phyloP scores from a whole-genome alignment of 2,329 filamentous ascomycete species.

The Meredithiella fracta region DNA sequence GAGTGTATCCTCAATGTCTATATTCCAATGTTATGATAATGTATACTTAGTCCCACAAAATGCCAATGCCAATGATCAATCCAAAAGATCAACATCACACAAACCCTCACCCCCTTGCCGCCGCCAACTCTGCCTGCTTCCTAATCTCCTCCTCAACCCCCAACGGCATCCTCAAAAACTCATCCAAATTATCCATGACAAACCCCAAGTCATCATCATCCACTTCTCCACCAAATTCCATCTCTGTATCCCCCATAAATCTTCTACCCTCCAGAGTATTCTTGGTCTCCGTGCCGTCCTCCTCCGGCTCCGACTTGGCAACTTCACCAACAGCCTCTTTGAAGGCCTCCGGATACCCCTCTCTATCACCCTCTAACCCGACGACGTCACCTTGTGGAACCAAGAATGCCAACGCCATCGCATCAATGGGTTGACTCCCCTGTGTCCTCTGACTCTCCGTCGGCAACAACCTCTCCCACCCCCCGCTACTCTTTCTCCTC shows the following conservation, averaged over 20 bases:
- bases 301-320: slow-evolving; percentile 1
- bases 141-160: slow-evolving; percentile 21
- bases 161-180: slow-evolving; percentile 26
- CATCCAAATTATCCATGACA: slow-evolving; percentile 29
- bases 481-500: background rate
- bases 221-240: slow-evolving; percentile 15
- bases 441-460: slow-evolving; percentile 27
- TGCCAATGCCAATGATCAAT: background rate
- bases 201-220: slow-evolving; percentile 28
- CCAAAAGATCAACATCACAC: background rate
- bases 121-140: slow-evolving; percentile 12
- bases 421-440: slow-evolving; percentile 26
- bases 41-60: background rate
- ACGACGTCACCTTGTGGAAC: slow-evolving; percentile 24
- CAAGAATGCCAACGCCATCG: slow-evolving; percentile 34
- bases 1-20: background rate
- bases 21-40: background rate
- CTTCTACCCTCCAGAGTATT: background rate
- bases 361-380: slow-evolving; percentile 9
- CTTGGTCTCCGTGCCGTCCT: background rate
- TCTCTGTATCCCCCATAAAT: slow-evolving; percentile 1
- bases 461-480: slow-evolving; percentile 22
- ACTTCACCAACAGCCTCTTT: slow-evolving; percentile 9
- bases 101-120: background rate
- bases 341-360: slow-evolving; percentile 10